Evolutionary conservation across 805 yeast genomes (phyloP).

Genomic region (Candida broadrunensis): DNA sequence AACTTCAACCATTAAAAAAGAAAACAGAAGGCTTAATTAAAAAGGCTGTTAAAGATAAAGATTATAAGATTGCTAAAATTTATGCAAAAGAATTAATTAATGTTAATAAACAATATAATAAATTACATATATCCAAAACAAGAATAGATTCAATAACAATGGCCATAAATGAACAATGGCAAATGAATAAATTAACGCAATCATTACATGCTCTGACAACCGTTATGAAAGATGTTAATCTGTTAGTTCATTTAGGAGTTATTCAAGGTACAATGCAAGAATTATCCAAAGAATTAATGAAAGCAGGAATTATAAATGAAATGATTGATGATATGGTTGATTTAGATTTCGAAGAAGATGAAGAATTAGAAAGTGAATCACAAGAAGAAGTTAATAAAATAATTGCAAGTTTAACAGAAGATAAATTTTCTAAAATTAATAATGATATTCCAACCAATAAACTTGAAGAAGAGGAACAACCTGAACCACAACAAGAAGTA

Average conservation of each 20-base stretch:
- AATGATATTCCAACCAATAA: constrained; percentile 28
- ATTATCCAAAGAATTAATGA: constrained; percentile 80
- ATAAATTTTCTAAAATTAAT: constrained; percentile 34
- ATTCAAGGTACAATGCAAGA: constrained; percentile 80
- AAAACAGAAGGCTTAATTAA: constrained; percentile 78
- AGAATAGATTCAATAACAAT: constrained; percentile 80
- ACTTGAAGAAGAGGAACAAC: constrained; percentile 16
- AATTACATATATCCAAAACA: constrained; percentile 78
- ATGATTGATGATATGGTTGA: constrained; percentile 94
- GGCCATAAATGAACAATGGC: constrained; percentile 91
- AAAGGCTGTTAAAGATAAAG: constrained; percentile 72
- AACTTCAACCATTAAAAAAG: constrained; percentile 55
- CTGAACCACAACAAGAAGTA: constrained; percentile 14
- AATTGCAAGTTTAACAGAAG: constrained; percentile 37
- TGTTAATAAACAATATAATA: constrained; percentile 67
- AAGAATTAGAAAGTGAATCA: constrained; percentile 63
- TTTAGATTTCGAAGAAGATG: constrained; percentile 60
- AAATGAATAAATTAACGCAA: constrained; percentile 76
- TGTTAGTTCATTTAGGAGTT: constrained; percentile 74
- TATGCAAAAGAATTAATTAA: constrained; percentile 81
- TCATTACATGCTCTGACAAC: constrained; percentile 75
- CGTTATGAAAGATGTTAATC: constrained; percentile 86
- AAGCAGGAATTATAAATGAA: constrained; percentile 84
- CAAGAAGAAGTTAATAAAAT: constrained; percentile 67
- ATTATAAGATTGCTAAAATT: constrained; percentile 66